Evolutionary conservation across 768 basidiomycete genomes (phyloP).

Genomic region (Boletus rufocinnamomeus): DNA sequence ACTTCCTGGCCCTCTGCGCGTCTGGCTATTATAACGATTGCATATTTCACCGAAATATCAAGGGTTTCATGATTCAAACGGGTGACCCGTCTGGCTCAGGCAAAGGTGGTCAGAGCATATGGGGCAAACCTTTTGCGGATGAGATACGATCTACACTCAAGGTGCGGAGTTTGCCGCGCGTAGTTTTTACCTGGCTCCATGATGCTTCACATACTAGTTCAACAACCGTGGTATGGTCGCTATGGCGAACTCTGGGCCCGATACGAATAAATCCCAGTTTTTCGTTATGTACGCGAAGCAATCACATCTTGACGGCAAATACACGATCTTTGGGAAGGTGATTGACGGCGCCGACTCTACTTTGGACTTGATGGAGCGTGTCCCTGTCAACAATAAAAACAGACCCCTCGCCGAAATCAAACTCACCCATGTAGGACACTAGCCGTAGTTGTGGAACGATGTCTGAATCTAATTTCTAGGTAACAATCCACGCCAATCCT

Average conservation of each 20-base stretch:
- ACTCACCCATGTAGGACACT: conserved; percentile 64
- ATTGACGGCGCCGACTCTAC: conserved; percentile 97
- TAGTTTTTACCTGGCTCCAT: background rate
- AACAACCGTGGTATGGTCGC: conserved; percentile 93
- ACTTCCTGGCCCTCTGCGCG: conserved; percentile 93
- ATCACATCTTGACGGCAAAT: conserved; percentile 90
- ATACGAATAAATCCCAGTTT: conserved; percentile 92
- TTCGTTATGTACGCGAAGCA: conserved; percentile 93
- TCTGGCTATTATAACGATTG: conserved; percentile 83
- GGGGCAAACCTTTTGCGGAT: conserved; percentile 90
- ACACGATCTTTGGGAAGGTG: conserved; percentile 96
- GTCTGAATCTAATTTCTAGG: conserved; percentile 40
- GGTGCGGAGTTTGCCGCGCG: conserved; percentile 44
- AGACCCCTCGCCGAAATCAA: conserved; percentile 85
- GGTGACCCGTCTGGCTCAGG: conserved; percentile 89
- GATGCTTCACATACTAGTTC: conserved; percentile 58
- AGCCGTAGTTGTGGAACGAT: background rate
- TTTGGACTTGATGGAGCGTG: conserved; percentile 90
- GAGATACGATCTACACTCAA: conserved; percentile 94
- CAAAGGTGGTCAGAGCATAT: conserved; percentile 96
- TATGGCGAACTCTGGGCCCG: conserved; percentile 96
- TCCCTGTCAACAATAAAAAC: conserved; percentile 90
- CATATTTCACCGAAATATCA: conserved; percentile 94
- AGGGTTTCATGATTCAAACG: conserved; percentile 93
- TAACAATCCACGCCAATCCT: conserved; percentile 93